These are phyloP conservation scores for Diaporthe vaccinii DNA, from an alignment of 2,329 filamentous ascomycete genomes.

Conservation along the genomic window DNA sequence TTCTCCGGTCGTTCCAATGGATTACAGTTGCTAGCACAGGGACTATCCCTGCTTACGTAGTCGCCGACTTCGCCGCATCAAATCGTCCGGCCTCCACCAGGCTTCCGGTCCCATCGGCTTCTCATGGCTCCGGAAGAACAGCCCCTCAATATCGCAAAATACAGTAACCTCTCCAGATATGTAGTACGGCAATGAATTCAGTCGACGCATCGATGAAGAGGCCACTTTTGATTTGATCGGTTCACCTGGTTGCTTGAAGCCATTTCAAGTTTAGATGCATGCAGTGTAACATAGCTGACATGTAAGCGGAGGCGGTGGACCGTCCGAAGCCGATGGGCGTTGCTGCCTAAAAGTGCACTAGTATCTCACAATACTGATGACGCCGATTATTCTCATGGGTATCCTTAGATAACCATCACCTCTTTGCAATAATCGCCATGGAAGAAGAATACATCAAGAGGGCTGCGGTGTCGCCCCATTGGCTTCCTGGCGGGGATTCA, in stretches of 20 bases:
- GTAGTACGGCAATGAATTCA: neutral
- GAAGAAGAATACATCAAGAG: constrained; percentile 7
- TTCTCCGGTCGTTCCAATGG: neutral
- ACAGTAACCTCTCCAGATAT: neutral
- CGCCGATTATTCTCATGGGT: neutral
- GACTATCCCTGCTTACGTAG: neutral
- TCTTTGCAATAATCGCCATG: neutral
- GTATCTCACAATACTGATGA: neutral
- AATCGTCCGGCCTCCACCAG: no score
- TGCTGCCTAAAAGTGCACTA: neutral
- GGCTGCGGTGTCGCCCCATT: neutral
- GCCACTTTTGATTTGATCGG: neutral
- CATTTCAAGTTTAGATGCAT: neutral
- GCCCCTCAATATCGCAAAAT: no score
- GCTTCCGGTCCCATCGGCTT: no score
- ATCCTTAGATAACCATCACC: neutral
- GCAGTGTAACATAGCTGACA: neutral
- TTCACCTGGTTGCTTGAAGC: neutral
- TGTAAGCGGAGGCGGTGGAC: neutral
- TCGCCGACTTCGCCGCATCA: no score
- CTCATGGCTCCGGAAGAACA: no score
- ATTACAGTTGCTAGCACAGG: neutral
- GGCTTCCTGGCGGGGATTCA: neutral
- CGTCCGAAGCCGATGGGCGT: neutral
- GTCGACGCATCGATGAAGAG: neutral